Conservation (phyloP, 2,329 filamentous ascomycete genomes). For the Pseudofabraea citricarpa region DNA sequence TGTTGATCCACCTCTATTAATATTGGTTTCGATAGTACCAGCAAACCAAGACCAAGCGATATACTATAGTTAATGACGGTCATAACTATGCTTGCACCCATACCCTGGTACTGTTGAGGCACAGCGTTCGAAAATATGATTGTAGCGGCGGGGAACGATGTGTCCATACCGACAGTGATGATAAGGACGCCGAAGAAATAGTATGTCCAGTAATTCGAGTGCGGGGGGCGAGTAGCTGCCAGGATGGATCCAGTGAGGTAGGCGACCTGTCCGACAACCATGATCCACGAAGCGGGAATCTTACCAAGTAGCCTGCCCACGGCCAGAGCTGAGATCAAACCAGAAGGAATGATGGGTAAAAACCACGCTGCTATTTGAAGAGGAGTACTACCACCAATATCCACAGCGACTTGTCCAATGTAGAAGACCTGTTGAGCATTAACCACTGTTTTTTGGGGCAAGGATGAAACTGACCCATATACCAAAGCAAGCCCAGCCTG, state of each 20-base stretch:
- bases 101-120: constrained; percentile 40
- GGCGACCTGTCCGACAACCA: constrained; percentile 28
- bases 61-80: constrained; percentile 67
- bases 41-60: constrained; percentile 62
- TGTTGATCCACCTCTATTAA: constrained; percentile 3
- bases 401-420: constrained; percentile 4
- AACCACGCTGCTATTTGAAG: constrained; percentile 10
- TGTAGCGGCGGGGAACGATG: constrained; percentile 58
- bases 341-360: constrained; percentile 6
- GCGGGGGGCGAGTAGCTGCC: constrained; percentile 39
- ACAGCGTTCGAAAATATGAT: constrained; percentile 52
- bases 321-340: constrained; percentile 8
- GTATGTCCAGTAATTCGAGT: constrained; percentile 59
- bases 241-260: constrained; percentile 36
- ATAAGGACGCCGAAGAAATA: constrained; percentile 53
- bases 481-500: constrained; percentile 8
- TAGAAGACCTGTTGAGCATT: constrained; percentile 4
- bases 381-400: constrained; percentile 7
- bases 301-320: constrained; percentile 7
- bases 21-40: constrained; percentile 52
- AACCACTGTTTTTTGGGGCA: too few relatives aligned
- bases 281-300: constrained; percentile 35
- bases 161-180: constrained; percentile 60
- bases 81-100: constrained; percentile 51
- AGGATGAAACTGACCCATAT: constrained; percentile 34